Evolutionary conservation across 1,284 basidiomycete genomes (phyloP).

Genomic region (Cryptococcus sp.): DNA sequence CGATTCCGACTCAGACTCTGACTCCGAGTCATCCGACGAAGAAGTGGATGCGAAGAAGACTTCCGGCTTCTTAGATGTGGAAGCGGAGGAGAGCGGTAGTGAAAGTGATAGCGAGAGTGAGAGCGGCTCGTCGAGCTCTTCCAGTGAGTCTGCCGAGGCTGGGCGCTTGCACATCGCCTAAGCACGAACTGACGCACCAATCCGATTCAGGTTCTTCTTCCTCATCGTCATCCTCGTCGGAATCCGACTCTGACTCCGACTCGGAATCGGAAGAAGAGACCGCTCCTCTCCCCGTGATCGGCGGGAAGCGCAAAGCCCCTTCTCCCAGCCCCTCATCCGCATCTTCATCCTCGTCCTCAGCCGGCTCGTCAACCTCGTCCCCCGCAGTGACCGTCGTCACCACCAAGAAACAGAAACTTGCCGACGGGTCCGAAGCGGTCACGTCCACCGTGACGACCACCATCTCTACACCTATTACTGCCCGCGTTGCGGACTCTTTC

Average conservation of each 20-base stretch:
- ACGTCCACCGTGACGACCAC: conserved; percentile 31
- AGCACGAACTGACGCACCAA: too few species aligned
- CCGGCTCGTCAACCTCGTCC: conserved; percentile 13
- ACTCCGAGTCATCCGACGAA: conserved; percentile 18
- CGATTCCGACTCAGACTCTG: conserved; percentile 16
- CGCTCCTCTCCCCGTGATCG: conserved; percentile 18
- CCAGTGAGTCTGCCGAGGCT: conserved; percentile 1
- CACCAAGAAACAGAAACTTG: conserved; percentile 41
- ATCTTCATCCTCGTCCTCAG: conserved; percentile 35
- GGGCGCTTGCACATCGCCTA: too few species aligned
- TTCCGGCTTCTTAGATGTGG: conserved; percentile 32
- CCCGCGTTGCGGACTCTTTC: neutral
- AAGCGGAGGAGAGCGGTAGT: conserved; percentile 25
- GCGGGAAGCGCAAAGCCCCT: conserved; percentile 41
- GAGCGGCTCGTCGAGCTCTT: conserved; percentile 10
- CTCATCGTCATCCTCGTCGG: conserved; percentile 39
- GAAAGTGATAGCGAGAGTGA: conserved; percentile 16
- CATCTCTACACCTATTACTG: conserved; percentile 17
- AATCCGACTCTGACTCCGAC: conserved; percentile 20
- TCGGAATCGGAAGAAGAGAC: conserved; percentile 23
- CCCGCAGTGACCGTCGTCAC: conserved; percentile 29
- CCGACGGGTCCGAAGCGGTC: conserved; percentile 22
- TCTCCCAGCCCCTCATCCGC: conserved; percentile 38
- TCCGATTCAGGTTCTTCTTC: conserved; percentile 20
- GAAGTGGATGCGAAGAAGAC: conserved; percentile 18